Conservation (phyloP, 2,329 filamentous ascomycete species). For the Zopfia rhizophila region DNA sequence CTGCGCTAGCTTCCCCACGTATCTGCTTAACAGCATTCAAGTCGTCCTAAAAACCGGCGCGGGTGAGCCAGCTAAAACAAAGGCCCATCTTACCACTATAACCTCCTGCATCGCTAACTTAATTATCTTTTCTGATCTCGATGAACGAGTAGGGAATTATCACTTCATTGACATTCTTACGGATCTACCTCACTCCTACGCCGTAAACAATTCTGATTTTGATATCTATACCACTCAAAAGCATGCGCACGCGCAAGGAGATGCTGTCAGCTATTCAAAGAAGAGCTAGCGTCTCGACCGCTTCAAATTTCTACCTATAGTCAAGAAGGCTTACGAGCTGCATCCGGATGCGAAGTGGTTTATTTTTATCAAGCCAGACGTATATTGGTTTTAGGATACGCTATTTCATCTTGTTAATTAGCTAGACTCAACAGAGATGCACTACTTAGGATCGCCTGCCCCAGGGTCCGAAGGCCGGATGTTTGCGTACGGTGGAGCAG, state of each 20-base stretch:
- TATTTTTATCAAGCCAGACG: slow-evolving; percentile 52
- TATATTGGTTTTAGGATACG: slow-evolving; percentile 53
- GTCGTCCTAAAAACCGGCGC: slow-evolving; percentile 63
- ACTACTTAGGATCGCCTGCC: slow-evolving; percentile 54
- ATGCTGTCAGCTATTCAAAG: slow-evolving; percentile 58
- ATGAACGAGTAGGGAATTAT: slow-evolving; percentile 62
- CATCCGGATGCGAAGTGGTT: slow-evolving; percentile 51
- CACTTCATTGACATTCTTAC: slow-evolving; percentile 61
- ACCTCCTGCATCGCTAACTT: slow-evolving; percentile 66
- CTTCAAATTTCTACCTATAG: slow-evolving; percentile 69
- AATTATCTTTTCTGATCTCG: slow-evolving; percentile 68
- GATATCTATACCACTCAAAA: slow-evolving; percentile 61
- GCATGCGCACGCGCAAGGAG: slow-evolving; percentile 48
- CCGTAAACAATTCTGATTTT: slow-evolving; percentile 61
- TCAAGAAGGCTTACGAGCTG: slow-evolving; percentile 60
- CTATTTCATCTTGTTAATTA: slow-evolving; percentile 55
- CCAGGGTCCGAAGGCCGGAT: slow-evolving; percentile 41
- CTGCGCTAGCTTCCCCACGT: slow-evolving; percentile 53
- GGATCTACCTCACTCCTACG: slow-evolving; percentile 58
- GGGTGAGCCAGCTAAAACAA: slow-evolving; percentile 53
- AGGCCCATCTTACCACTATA: slow-evolving; percentile 63
- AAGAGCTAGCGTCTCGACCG: slow-evolving; percentile 67
- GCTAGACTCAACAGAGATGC: slow-evolving; percentile 46
- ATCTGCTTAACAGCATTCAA: slow-evolving; percentile 56
- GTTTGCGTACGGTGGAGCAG: slow-evolving; percentile 59